These are phyloP conservation scores for Phaeosphaeria sp. DNA, from an alignment of 2,329 filamentous ascomycete genomes.

Conservation along the genomic window DNA sequence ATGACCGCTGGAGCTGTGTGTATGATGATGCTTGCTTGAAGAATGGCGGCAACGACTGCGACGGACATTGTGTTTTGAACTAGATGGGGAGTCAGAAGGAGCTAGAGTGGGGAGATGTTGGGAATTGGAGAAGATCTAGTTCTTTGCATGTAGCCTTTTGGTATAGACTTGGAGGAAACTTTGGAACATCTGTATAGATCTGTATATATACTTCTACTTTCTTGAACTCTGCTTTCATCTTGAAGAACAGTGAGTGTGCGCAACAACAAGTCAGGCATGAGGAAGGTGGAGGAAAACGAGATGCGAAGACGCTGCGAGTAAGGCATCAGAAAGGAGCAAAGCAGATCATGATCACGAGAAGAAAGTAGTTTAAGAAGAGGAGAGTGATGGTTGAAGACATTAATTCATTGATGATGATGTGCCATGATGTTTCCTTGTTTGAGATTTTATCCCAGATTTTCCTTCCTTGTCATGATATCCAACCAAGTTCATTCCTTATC, in stretches of 20 bases:
- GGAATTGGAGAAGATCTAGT: neutral
- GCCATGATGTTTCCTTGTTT: slow-evolving; percentile 1
- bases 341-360: neutral
- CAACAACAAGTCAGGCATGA: neutral
- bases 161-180: slow-evolving; percentile 1
- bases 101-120: neutral
- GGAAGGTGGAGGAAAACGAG: neutral
- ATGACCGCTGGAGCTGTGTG: slow-evolving; percentile 11
- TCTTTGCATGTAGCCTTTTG: neutral
- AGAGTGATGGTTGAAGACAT: neutral
- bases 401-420: slow-evolving; percentile 8
- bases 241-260: neutral
- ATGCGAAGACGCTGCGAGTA: neutral
- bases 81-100: neutral
- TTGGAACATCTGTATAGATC: neutral
- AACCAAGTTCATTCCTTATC: neutral
- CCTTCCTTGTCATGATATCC: slow-evolving; percentile 1
- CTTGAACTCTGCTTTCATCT: neutral
- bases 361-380: neutral
- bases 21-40: slow-evolving; percentile 9
- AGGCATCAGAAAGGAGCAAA: neutral
- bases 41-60: slow-evolving; percentile 6
- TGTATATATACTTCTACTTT: neutral
- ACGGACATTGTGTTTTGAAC: slow-evolving; percentile 10
- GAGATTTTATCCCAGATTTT: neutral